Percentiles rank a stretch among this genome's conserved stretches.
These are phyloP conservation scores for Dendrobium chrysotoxum DNA, from an alignment of 106 monocot genomes.

Conservation along the genomic window DNA sequence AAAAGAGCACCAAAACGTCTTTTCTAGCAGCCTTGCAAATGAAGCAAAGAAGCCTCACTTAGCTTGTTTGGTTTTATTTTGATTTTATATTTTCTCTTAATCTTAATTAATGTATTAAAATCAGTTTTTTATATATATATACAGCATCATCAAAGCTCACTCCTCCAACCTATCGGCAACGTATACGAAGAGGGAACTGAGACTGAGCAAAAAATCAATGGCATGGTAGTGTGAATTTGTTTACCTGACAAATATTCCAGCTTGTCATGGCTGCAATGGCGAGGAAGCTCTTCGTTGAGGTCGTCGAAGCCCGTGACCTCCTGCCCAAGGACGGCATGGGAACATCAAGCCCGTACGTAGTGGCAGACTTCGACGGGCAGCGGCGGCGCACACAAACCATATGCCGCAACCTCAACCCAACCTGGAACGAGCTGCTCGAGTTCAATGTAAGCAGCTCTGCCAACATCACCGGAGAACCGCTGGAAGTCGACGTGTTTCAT, in stretches of 20 bases:
- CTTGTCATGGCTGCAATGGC: slow-evolving; percentile 14
- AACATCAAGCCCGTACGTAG: slow-evolving; percentile 70
- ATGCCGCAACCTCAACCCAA: slow-evolving; percentile 55
- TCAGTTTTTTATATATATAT: not conserved
- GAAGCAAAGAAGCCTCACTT: not conserved
- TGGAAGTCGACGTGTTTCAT: slow-evolving; percentile 70
- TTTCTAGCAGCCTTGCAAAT: slow-evolving; percentile 6
- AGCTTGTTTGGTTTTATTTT: not conserved
- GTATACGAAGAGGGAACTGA: not conserved
- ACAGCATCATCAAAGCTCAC: not conserved
- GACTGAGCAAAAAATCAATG: not conserved
- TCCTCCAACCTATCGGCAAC: not conserved
- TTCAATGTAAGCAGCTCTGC: slow-evolving; percentile 27
- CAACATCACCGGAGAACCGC: slow-evolving; percentile 22
- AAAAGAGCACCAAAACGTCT: not conserved
- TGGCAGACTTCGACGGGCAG: slow-evolving; percentile 84
- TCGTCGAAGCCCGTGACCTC: slow-evolving; percentile 69
- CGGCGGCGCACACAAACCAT: slow-evolving; percentile 55
- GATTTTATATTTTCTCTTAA: not conserved
- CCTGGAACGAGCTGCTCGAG: slow-evolving; percentile 66
- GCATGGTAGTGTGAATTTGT: too few species aligned
- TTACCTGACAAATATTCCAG: not conserved
- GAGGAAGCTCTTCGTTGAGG: slow-evolving; percentile 79
- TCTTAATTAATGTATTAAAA: not conserved
- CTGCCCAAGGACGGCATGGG: slow-evolving; percentile 84